Evolutionary conservation across 1,284 basidiomycete species (phyloP).

Genomic region (Ustilago lituana): DNA sequence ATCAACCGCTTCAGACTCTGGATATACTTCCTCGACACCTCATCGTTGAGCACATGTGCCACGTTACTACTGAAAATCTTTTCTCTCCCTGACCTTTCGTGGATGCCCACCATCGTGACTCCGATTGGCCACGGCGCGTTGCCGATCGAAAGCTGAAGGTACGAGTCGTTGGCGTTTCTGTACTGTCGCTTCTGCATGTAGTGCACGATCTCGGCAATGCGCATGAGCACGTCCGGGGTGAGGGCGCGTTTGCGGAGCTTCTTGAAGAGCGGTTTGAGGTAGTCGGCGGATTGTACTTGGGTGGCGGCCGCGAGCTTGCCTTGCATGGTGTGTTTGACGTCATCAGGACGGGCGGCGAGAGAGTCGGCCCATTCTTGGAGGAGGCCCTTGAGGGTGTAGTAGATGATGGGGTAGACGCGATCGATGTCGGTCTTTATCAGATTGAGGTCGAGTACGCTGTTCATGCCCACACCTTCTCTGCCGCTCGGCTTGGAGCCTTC

Average conservation of each 20-base stretch:
- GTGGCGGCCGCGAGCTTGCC: slow-evolving; percentile 94
- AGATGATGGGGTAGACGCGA: slow-evolving; percentile 95
- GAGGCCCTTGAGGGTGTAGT: slow-evolving; percentile 88
- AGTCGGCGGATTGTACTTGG: slow-evolving; percentile 93
- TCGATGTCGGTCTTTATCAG: slow-evolving; percentile 92
- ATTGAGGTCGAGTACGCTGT: slow-evolving; percentile 69
- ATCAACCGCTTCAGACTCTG: slow-evolving; percentile 88
- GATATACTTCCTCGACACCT: slow-evolving; percentile 98
- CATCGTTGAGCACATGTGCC: slow-evolving; percentile 97
- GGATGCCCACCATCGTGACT: slow-evolving; percentile 99
- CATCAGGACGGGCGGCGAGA: slow-evolving; percentile 84
- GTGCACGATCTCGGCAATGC: slow-evolving; percentile 94
- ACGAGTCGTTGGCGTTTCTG: slow-evolving; percentile 93
- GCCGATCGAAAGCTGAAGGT: slow-evolving; percentile 93
- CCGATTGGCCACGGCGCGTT: slow-evolving; percentile 99
- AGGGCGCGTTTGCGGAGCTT: slow-evolving; percentile 83
- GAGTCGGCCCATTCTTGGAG: slow-evolving; percentile 95
- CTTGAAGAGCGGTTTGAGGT: slow-evolving; percentile 96
- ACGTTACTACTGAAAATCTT: slow-evolving; percentile 97
- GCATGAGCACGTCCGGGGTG: slow-evolving; percentile 83
- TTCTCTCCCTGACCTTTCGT: slow-evolving; percentile 94
- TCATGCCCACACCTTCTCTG: slow-evolving; percentile 63
- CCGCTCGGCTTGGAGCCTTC: slow-evolving; percentile 1
- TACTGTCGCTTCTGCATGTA: slow-evolving; percentile 95
- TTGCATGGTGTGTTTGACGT: slow-evolving; percentile 83